Base-by-base conservation (phyloP, 2,329 filamentous ascomycete species). In the Gaeumannomyces tritici region DNA sequence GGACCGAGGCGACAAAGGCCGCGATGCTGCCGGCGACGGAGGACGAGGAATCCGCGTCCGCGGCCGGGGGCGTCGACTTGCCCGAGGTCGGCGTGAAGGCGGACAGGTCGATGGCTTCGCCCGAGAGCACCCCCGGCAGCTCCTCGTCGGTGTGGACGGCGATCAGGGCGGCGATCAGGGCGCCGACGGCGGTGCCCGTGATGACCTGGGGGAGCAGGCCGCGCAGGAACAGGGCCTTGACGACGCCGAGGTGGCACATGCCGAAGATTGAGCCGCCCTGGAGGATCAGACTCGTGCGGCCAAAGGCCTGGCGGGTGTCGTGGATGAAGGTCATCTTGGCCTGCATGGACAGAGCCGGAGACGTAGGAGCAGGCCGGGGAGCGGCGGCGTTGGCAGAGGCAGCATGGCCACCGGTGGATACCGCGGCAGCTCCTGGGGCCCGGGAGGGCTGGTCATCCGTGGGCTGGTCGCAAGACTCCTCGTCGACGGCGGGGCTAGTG, bases 231-330 rank as follows among this genome's bases (percentile, higher is more conserved):
- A 97, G 77, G 2, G 92, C 92, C 71, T 93, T 96, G 54, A 96
- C 90, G 7, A 97, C 91, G 8, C 93, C 93, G 5, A 97, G 74
- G 73, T 97, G 93, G 69, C 91, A 96, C 12, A 96, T 77, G 2
- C 93, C 93, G 69, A 97, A 96, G 63, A 96, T 93, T 55, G 91
- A 90, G 18, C 93, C 93, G 59, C 93, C 93, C 72, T 97, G 92
- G 1, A 97, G 76, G 5, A 97, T 89, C 28, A 97, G 80, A 0
- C 90, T 92, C 62, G 88, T 95, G 66, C 92, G 83, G 12, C 93
- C 93, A 75, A 96, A 96, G 0, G 91, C 90, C 72, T 95, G 91
- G 13, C 93, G 83, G 12, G 91, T 91, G 73, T 96, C 91, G 69
- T 95, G 90, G 61, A 96, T 42, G 24, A 56, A 55, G 31, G 54